These are phyloP conservation scores for Stipa capillata DNA, from an alignment of 176 grass and related monocot genomes.

Conservation along the genomic window DNA sequence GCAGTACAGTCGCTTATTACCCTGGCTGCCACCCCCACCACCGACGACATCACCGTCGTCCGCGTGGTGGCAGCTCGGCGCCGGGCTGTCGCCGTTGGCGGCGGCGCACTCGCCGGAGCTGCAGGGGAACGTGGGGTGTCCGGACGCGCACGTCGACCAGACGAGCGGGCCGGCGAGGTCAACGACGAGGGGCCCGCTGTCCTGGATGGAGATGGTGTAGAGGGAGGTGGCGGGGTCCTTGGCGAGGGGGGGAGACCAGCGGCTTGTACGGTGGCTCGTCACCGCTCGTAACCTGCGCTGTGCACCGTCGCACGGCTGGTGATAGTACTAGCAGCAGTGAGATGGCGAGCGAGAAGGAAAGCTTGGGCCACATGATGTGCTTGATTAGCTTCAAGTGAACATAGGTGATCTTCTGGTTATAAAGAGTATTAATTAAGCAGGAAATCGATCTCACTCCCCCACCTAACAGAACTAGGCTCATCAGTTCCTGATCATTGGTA, in stretches of 20 bases:
- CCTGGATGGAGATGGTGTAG: constrained; percentile 19
- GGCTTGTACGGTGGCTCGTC: background rate
- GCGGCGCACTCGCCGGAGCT: background rate
- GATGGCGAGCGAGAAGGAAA: no score
- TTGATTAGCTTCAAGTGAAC: no score
- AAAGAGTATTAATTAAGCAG: no score
- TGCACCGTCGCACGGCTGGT: no score
- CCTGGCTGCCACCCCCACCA: background rate
- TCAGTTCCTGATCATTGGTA: no score
- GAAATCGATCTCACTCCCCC: no score
- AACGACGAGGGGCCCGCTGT: constrained; percentile 7
- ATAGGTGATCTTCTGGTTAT: no score
- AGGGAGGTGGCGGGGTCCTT: constrained; percentile 13
- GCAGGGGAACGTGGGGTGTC: constrained; percentile 4
- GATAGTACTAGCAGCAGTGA: no score
- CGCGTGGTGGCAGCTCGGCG: background rate
- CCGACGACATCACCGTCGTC: no score
- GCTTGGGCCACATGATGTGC: no score
- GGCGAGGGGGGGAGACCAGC: background rate
- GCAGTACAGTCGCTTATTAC: background rate
- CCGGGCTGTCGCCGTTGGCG: background rate
- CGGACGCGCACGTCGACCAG: constrained; percentile 10
- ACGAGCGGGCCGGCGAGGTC: constrained; percentile 22
- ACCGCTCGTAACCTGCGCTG: no score
- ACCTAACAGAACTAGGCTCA: no score